Evolutionary conservation across 208 protist species (phyloP), one percentile per base, ranked within the genome.

Genomic region (Acanthamoeba sp.): DNA sequence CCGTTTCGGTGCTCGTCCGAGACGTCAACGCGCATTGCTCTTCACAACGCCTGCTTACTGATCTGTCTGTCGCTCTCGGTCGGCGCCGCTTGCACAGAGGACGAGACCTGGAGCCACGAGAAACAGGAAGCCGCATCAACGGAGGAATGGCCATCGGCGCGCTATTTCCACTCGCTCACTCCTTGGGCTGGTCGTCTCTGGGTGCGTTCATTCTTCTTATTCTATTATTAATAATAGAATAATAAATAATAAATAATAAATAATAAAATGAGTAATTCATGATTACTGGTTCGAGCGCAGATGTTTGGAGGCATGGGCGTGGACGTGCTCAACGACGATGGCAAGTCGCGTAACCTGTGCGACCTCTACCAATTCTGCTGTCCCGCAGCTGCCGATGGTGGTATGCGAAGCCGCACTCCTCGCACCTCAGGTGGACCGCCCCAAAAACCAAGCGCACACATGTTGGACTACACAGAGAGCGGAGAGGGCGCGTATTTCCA

Each of bases 151-250:
- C 45, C 78, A 38, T 87, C 78, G 42, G 78, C 16, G 7, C 78
- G 78, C 40, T 87, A 87, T 34, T 87, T 87, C 18, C 78, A 87
- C 42, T 87, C 78, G 12, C 48, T 87, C 12, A 87, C 78, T 0
- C 29, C 78, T 0, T 87, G 78, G 38, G 78, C 40, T 12, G 42
- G 7, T 27, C 45, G 48, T 1, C 32, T 87, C 0, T 87, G 78
- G 78, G 76, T 85, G 14, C 66, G 66, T 78, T 45, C 66, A 14
- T 42, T 45, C 12, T 22, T 73, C 10, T 16, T 62, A 7, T 12
- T 29, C 27, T 20, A 62, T 22, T 22, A 24, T 22, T 6, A 69
- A n/a, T n/a, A n/a, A n/a, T n/a, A n/a, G n/a, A n/a, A n/a, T n/a
- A n/a, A n/a, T n/a, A n/a, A n/a, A n/a, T n/a, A n/a, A n/a, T n/a